These are phyloP conservation scores for Climacium dendroides DNA, from an alignment of 225 moss, liverwort and hornwort species.

Conservation along the genomic window DNA sequence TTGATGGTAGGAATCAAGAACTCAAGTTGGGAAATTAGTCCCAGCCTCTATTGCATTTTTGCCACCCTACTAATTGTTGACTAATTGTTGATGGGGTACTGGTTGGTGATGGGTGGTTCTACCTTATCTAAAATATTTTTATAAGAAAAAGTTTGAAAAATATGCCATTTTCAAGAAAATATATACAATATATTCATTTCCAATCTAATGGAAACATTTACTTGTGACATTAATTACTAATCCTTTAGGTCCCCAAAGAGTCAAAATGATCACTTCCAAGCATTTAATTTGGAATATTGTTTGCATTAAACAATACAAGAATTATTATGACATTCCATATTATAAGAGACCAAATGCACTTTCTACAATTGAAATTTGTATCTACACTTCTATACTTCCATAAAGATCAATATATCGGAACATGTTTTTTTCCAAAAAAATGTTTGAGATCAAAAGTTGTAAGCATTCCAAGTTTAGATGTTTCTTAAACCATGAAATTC, in stretches of 20 bases:
- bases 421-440: not conserved
- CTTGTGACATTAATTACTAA: not conserved
- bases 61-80: too few species aligned
- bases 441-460: not conserved
- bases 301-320: not conserved
- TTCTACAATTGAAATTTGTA: not conserved
- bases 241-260: not conserved
- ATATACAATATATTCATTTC: not conserved
- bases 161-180: not conserved
- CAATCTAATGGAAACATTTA: not conserved
- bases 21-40: too few species aligned
- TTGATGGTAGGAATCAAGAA: too few species aligned
- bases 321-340: not conserved
- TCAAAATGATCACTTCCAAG: not conserved
- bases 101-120: too few species aligned
- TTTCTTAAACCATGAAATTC: rapidly evolving
- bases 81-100: too few species aligned
- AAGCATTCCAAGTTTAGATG: not conserved
- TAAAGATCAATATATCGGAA: not conserved
- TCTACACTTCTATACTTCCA: not conserved
- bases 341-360: not conserved
- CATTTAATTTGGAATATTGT: not conserved
- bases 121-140: too few species aligned
- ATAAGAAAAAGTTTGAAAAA: too few species aligned
- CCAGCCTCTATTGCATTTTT: too few species aligned